These are phyloP conservation scores for Solanum paucissectum DNA, from an alignment of 257 asterid genomes.

Conservation along the genomic window DNA sequence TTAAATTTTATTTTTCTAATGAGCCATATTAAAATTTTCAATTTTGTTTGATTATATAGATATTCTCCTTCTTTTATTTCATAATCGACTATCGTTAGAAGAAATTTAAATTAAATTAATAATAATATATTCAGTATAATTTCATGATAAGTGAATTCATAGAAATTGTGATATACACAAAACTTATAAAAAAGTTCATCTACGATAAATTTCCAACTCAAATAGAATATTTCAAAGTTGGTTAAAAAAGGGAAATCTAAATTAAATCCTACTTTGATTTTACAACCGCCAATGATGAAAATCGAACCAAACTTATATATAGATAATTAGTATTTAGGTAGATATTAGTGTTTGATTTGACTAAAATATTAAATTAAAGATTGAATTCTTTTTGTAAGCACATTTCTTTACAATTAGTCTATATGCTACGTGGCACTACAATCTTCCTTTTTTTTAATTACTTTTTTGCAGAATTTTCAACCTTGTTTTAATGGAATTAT, in stretches of 20 bases:
- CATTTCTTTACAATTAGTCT: not conserved
- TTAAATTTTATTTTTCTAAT: too few species aligned
- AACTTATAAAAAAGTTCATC: too few species aligned
- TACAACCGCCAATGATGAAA: not conserved
- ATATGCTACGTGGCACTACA: not conserved
- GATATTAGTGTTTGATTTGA: not conserved
- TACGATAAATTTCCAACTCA: not conserved
- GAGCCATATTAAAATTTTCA: too few species aligned
- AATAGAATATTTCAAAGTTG: too few species aligned
- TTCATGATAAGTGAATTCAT: too few species aligned
- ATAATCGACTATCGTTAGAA: too few species aligned
- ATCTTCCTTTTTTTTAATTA: not conserved
- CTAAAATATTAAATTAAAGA: not conserved
- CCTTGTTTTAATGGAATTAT: not conserved
- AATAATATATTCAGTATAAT: too few species aligned
- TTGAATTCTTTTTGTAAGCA: not conserved
- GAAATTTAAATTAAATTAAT: too few species aligned
- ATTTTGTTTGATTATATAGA: too few species aligned
- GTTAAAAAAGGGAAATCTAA: not conserved
- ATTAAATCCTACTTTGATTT: not conserved
- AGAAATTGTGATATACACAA: too few species aligned
- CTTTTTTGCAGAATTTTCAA: not conserved
- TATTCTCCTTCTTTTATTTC: too few species aligned
- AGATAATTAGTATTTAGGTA: not conserved
- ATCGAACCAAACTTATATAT: not conserved